phyloP scores from a whole-genome alignment of 805 yeast species.

The Saccharomyces kudriavzevii region DNA sequence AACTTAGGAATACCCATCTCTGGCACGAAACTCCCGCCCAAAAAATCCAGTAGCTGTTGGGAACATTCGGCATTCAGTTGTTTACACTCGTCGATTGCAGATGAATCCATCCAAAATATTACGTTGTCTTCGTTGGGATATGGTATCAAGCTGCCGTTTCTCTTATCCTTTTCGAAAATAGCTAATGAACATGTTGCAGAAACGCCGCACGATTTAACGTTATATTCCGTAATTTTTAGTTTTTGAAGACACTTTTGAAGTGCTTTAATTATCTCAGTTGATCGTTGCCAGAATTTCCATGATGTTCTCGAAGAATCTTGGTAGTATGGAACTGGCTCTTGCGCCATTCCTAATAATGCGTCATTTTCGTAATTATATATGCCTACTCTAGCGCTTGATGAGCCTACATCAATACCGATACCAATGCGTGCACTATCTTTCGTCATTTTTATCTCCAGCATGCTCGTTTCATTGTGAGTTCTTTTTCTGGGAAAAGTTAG shows the following conservation, averaged over 20 bases:
- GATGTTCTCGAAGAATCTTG: slow-evolving; percentile 14
- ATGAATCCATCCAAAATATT: slow-evolving; percentile 54
- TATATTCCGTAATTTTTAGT: slow-evolving; percentile 1
- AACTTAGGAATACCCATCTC: slow-evolving; percentile 55
- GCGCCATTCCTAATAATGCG: slow-evolving; percentile 5
- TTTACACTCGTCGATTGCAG: slow-evolving; percentile 32
- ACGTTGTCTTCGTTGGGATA: slow-evolving; percentile 31
- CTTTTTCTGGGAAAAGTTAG: background rate
- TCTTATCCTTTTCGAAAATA: slow-evolving; percentile 33
- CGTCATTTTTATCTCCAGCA: background rate
- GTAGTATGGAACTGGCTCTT: slow-evolving; percentile 20
- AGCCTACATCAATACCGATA: slow-evolving; percentile 46
- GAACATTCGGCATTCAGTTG: slow-evolving; percentile 26
- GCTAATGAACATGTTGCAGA: slow-evolving; percentile 58
- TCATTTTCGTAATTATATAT: slow-evolving; percentile 16
- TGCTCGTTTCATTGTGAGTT: background rate
- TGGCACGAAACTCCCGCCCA: slow-evolving; percentile 43
- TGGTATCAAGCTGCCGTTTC: slow-evolving; percentile 20
- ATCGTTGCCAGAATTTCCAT: slow-evolving; percentile 35
- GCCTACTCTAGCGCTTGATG: slow-evolving; percentile 41
- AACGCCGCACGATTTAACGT: slow-evolving; percentile 30
- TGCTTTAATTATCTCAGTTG: slow-evolving; percentile 33
- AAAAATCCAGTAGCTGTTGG: slow-evolving; percentile 11
- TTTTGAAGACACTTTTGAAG: slow-evolving; percentile 22
- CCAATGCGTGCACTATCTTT: slow-evolving; percentile 5